Conservation (phyloP, 345 rosid genomes). For the Boechera stricta region DNA sequence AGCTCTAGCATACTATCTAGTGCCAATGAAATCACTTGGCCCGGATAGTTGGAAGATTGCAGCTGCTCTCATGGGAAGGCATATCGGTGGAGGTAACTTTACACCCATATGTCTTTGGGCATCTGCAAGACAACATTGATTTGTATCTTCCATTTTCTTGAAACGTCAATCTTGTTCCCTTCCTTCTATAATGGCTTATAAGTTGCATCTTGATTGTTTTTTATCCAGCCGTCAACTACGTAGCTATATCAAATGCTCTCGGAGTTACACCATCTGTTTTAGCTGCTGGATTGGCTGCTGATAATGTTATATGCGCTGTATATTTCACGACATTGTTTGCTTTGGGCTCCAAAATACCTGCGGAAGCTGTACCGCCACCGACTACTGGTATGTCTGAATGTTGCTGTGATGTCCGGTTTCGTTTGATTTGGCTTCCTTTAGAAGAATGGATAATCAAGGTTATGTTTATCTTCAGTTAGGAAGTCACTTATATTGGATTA, state of each 20-base stretch:
- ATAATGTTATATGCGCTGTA: constrained; percentile 86
- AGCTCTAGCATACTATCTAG: constrained; percentile 64
- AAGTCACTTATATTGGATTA: background rate
- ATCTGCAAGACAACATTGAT: background rate
- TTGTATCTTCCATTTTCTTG: background rate
- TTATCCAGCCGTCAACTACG: constrained; percentile 76
- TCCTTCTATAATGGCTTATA: constrained; percentile 13
- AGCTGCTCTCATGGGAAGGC: constrained; percentile 94
- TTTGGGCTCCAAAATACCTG: constrained; percentile 72
- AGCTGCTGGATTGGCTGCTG: constrained; percentile 89
- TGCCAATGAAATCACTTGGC: constrained; percentile 91
- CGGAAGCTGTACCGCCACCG: constrained; percentile 56
- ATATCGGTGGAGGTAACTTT: constrained; percentile 79
- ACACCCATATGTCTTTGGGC: constrained; percentile 5
- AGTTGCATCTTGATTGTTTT: constrained; percentile 25
- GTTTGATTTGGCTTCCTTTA: constrained; percentile 9
- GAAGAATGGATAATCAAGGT: background rate
- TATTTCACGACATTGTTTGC: constrained; percentile 84
- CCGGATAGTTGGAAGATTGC: constrained; percentile 91
- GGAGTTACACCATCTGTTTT: constrained; percentile 70
- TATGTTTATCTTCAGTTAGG: background rate
- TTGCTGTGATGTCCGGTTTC: constrained; percentile 3
- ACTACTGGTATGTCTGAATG: constrained; percentile 49
- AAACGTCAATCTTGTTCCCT: background rate
- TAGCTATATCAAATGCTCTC: constrained; percentile 80